phyloP scores from a whole-genome alignment of 2,329 filamentous ascomycete genomes.

The Juglanconis oblonga region DNA sequence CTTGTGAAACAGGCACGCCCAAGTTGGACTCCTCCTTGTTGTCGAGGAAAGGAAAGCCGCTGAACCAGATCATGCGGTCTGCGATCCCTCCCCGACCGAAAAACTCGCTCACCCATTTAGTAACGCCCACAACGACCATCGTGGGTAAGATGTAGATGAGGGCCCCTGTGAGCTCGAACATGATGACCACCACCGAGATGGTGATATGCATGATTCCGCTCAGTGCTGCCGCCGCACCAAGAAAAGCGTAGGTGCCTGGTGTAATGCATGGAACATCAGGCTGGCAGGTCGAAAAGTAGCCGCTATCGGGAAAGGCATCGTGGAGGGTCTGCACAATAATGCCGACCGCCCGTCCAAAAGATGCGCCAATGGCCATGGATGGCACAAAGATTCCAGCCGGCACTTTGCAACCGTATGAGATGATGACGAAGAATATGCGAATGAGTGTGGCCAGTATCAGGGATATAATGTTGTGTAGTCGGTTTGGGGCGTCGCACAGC shows the following conservation, averaged over 20 bases:
- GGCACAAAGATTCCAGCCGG: conserved; percentile 97
- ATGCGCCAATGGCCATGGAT: conserved; percentile 94
- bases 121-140: conserved; percentile 98
- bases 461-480: conserved; percentile 75
- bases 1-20: conserved; percentile 85
- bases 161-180: conserved; percentile 98
- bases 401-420: conserved; percentile 97
- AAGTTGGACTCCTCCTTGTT: conserved; percentile 98
- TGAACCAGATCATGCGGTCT: conserved; percentile 98
- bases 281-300: conserved; percentile 84
- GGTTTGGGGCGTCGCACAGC: conserved; percentile 76
- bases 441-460: conserved; percentile 77
- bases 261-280: conserved; percentile 96
- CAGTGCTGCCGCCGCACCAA: conserved; percentile 86
- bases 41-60: conserved; percentile 93
- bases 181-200: conserved; percentile 95
- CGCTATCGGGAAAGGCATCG: conserved; percentile 75
- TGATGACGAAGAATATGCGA: conserved; percentile 80
- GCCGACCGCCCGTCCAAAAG: conserved; percentile 89
- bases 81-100: conserved; percentile 90
- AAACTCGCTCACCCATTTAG: conserved; percentile 85
- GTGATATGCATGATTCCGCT: conserved; percentile 99
- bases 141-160: conserved; percentile 95
- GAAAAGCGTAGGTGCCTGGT: conserved; percentile 92
- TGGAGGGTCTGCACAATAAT: conserved; percentile 90